A percentile compares a stretch with the other conserved stretches of the same genome.
These are phyloP conservation scores for Sarcomyxa edulis DNA, from an alignment of 768 basidiomycete species.

Conservation along the genomic window DNA sequence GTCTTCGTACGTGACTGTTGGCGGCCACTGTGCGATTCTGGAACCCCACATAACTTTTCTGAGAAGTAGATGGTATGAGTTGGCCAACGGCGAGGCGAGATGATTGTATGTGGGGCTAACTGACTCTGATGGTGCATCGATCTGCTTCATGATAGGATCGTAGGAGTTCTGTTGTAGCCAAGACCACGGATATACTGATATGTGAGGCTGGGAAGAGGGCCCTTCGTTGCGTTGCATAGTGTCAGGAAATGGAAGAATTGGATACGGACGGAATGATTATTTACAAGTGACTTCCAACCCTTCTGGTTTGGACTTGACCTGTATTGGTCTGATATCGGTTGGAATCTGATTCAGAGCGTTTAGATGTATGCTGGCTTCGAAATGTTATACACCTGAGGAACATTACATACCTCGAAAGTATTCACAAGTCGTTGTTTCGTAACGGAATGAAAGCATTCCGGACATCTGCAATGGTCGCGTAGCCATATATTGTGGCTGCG, in stretches of 20 bases:
- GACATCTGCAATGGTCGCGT: slow-evolving; percentile 88
- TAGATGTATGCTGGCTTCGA: slow-evolving; percentile 5
- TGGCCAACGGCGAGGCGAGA: not conserved
- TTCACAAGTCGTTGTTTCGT: slow-evolving; percentile 90
- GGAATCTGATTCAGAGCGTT: slow-evolving; percentile 54
- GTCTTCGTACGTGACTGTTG: slow-evolving; percentile 66
- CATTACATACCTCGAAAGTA: slow-evolving; percentile 64
- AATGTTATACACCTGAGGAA: not conserved
- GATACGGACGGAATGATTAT: too few relatives aligned
- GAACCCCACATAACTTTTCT: slow-evolving; percentile 81
- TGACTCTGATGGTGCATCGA: slow-evolving; percentile 36
- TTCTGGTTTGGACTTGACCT: slow-evolving; percentile 47
- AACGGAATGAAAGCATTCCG: slow-evolving; percentile 76
- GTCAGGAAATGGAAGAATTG: too few relatives aligned
- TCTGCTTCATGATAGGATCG: slow-evolving; percentile 52
- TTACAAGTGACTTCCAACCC: slow-evolving; percentile 76
- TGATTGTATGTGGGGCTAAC: too few relatives aligned
- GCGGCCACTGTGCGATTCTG: slow-evolving; percentile 69
- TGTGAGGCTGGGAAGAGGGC: slow-evolving; percentile 57
- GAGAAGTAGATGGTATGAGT: not conserved
- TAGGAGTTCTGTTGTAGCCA: slow-evolving; percentile 81
- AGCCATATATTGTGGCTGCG: slow-evolving; percentile 87
- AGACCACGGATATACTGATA: slow-evolving; percentile 83
- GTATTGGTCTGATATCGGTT: slow-evolving; percentile 57
- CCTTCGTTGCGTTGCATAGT: too few relatives aligned